Evolutionary conservation across 306 rosid genomes (phyloP).

Genomic region (Lathyrus aphaca): DNA sequence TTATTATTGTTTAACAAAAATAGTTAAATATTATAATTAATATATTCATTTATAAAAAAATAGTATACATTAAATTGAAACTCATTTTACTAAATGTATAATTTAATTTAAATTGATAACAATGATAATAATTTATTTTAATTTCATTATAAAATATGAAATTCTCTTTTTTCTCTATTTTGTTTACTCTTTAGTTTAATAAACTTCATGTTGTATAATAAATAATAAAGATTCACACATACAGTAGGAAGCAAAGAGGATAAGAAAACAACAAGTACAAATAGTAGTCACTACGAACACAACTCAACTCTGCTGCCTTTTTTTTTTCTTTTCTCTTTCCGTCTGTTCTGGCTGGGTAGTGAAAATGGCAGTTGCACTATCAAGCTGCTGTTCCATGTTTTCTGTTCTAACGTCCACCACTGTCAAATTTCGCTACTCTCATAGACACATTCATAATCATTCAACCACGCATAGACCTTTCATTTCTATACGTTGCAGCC

Average conservation of each 20-base stretch:
- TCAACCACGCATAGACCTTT: conserved; percentile 26
- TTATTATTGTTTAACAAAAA: no score
- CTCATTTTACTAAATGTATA: no score
- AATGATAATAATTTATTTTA: no score
- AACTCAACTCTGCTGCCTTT: background rate
- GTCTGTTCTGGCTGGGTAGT: background rate
- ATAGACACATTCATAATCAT: conserved; percentile 9
- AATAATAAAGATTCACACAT: background rate
- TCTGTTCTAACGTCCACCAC: conserved; percentile 61
- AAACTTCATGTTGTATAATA: no score
- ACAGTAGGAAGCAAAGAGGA: conserved; percentile 4
- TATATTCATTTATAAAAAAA: no score
- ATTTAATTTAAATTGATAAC: no score
- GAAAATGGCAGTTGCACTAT: conserved; percentile 70
- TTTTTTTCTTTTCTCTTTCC: background rate
- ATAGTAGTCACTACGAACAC: background rate
- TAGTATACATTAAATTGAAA: no score
- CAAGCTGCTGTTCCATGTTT: conserved; percentile 63
- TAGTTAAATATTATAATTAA: no score
- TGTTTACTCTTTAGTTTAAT: no score
- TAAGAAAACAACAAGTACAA: conserved; percentile 16
- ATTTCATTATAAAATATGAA: no score
- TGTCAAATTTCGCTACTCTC: conserved; percentile 49
- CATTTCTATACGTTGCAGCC: conserved; percentile 36
- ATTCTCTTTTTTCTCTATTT: no score